Base-by-base conservation (phyloP, 169 alveolate genomes). In the Theileria orientalis region DNA sequence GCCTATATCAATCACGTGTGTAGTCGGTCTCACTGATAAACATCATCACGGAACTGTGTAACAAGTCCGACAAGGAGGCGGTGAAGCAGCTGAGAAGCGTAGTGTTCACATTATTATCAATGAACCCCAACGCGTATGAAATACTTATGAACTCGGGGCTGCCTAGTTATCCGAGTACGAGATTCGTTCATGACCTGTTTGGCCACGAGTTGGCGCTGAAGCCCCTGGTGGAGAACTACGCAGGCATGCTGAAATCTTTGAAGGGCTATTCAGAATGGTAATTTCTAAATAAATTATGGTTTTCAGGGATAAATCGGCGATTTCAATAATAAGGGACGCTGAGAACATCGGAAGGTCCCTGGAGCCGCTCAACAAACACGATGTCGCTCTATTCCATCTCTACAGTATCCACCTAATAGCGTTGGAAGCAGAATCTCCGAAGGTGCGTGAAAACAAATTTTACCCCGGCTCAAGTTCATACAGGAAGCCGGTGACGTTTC, bases 21-120 rank as follows among this genome's bases (percentile, higher is more conserved):
- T 57, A 79, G 87, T 79, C 60, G 44, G 69, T 69, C 14, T 62
- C 87, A 5, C 56, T 62, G 21, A 68, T 79, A 11, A 79, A 79
- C 54, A 49, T 72, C 9, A 32, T 79, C 19, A 13, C 59, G 35
- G 87, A 79, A 0, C 19, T 63, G 40, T 42, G 49, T 13, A 25
- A n/a, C 13, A 61, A 64, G 9, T 9, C 37, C 16, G 8, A 79
- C 8, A 51, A 76, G 1, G 47, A 44, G 1, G 19, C 74, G 2
- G 83, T 60, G 13, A 54, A 37, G 23, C 59, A 79, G 47, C 19
- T 79, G 25, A 23, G 70, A n/a, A 71, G 87, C 47, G 44, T 79
- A 16, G 33, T 79, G 2, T 16, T n/a, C 8, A 3, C 29, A 40
- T 16, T 79, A 49, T 56, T 68, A 5, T 59, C 87, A 21, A 79